These are phyloP conservation scores for Chalaropsis thielavioides DNA, from an alignment of 2,329 filamentous ascomycete species.

Conservation along the genomic window DNA sequence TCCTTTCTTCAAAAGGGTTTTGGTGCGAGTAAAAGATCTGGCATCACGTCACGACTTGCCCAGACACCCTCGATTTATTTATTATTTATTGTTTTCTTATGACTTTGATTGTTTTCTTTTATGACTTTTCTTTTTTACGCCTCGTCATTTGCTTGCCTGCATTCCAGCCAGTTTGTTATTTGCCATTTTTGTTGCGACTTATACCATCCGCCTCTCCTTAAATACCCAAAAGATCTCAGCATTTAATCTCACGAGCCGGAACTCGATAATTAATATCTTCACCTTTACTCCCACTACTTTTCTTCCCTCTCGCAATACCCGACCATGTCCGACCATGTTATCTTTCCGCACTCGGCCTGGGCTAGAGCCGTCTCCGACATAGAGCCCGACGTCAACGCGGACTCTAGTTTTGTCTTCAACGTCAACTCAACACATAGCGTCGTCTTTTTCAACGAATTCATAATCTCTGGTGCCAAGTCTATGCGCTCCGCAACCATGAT, in stretches of 20 bases:
- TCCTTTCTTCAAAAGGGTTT: slow-evolving; percentile 8
- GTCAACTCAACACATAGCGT: slow-evolving; percentile 29
- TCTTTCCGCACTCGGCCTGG: slow-evolving; percentile 6
- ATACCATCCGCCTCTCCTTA: neutral
- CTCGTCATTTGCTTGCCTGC: slow-evolving; percentile 3
- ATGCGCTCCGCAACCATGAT: slow-evolving; percentile 48
- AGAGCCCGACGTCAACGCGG: slow-evolving; percentile 17
- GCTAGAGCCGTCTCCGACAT: slow-evolving; percentile 6
- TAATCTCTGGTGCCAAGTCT: slow-evolving; percentile 40
- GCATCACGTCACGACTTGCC: slow-evolving; percentile 11
- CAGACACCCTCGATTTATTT: neutral
- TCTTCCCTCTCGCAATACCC: neutral
- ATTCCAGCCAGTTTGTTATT: slow-evolving; percentile 8
- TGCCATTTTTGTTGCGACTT: neutral
- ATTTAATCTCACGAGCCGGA: neutral
- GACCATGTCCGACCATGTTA: slow-evolving; percentile 10
- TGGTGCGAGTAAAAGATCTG: slow-evolving; percentile 16
- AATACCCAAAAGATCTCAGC: neutral
- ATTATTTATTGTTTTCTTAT: neutral
- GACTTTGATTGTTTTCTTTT: neutral
- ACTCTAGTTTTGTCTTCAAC: slow-evolving; percentile 19
- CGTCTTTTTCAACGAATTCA: slow-evolving; percentile 36
- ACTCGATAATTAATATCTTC: slow-evolving; percentile 2
- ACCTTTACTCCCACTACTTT: neutral
- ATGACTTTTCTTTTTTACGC: neutral